phyloP scores from a whole-genome alignment of 148 eudicot genomes.

The Vaccinium myrtillus region DNA sequence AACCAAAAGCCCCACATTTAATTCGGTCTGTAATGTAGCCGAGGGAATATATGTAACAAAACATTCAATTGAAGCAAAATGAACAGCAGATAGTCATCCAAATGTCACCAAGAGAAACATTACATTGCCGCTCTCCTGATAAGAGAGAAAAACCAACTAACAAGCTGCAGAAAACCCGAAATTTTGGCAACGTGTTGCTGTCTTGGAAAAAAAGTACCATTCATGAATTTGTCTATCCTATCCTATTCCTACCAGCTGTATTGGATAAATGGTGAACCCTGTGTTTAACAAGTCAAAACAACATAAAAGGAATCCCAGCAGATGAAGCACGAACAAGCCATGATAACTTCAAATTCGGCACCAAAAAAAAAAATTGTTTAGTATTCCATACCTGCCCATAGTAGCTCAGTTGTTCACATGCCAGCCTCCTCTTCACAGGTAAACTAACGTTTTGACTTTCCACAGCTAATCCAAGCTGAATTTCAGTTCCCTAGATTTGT shows the following conservation, averaged over 20 bases:
- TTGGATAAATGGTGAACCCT: not conserved
- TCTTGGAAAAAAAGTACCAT: not conserved
- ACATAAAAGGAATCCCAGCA: not conserved
- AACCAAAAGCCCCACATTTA: not conserved
- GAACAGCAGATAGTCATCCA: not conserved
- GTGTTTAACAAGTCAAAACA: not conserved
- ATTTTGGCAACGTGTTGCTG: not conserved
- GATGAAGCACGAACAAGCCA: not conserved
- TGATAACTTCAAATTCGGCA: not conserved
- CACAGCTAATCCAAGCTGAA: slow-evolving; percentile 84
- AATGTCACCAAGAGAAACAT: not conserved
- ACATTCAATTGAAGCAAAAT: not conserved
- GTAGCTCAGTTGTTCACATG: slow-evolving; percentile 78
- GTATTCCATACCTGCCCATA: slow-evolving; percentile 58
- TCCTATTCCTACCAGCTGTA: not conserved
- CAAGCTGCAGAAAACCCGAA: not conserved
- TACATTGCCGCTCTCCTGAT: not conserved
- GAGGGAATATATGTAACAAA: not conserved
- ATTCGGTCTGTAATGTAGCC: not conserved
- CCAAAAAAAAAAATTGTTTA: too few relatives aligned
- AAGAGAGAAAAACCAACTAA: not conserved
- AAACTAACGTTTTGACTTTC: slow-evolving; percentile 78
- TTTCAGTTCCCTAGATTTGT: slow-evolving; percentile 74
- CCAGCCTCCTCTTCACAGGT: slow-evolving; percentile 90
- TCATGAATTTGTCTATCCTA: not conserved